Evolutionary conservation across 306 rosid genomes (phyloP), one percentile per base, ranked within the genome.

Genomic region (Acacia confusa): DNA sequence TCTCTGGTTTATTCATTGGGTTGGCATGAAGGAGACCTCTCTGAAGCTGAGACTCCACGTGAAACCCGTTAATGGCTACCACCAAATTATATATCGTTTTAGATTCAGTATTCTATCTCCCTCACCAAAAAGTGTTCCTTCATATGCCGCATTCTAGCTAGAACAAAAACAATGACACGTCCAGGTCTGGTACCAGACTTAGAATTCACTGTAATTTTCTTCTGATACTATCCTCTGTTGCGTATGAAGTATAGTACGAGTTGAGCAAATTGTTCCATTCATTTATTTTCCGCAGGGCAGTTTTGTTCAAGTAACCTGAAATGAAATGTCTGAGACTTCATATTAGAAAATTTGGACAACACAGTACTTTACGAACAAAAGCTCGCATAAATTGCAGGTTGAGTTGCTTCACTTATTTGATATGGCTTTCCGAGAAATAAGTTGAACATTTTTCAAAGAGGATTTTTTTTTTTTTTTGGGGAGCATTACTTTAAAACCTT

Each of bases 21-120:
- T 47, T 45, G 76, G 57, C 70, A 65, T 9, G 32, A 32, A 65
- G 19, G 28, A n/a, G 66, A 2, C 25, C 22, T 68, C 20, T 19
- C 36, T 52, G 50, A 40, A 70, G 55, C 28, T 61, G 38, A 3
- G 47, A n/a, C 10, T 65, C 82, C 70, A 81, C 65, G 82, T 81
- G 89, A 74, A 70, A 20, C 27, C 25, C 83, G 69, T 81, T 69
- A 81, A 81, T 83, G 70, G 60, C 76, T 9, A 13, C 45, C 57
- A 22, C 47, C 50, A 50, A 34, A 25, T 36, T 11, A 4, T 30
- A 45, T 13, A 11, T 60, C 32, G 7, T 60, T 4, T 60, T 4
- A 4, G 67, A 25, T 58, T 9, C 7, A 20, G 13, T 17, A 13
- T 2, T 55, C 25, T 24, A 34, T 34, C 38, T 34, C 38, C 38